Evolutionary conservation across 164 flowering plant genomes (phyloP), one percentile per base, ranked within the genome.

Genomic region (Stephania yunnanensis): DNA sequence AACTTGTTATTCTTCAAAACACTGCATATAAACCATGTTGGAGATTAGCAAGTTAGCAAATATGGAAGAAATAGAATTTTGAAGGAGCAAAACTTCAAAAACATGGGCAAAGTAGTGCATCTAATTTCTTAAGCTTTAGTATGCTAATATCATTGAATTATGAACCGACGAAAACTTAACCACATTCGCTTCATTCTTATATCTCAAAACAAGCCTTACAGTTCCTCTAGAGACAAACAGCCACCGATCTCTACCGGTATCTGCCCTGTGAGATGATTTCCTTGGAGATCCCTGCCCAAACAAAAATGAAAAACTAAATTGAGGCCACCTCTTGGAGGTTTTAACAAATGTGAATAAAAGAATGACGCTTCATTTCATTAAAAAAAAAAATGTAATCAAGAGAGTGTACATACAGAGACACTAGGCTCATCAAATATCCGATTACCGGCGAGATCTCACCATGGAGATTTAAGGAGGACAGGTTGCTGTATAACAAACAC

Each of bases 231-330:
- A 29, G 87, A 88, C 12, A 89, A 80, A 80, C 94, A 91, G 45
- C 86, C 94, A 42, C 97, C 97, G 71, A 91, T 88, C 81, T 90
- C 97, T 81, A 90, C 97, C 17, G 97, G 97, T 70, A 91, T 90
- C 78, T 91, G 94, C 46, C 97, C 97, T 0, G 91, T 84, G 6
- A 91, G 87, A 36, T 73, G 85, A 75, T 90, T 93, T 53, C 88
- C 91, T 48, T 82, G 82, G 15, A 93, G 78, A 75, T 93, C 95
- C 71, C 97, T 92, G 86, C 42, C 19, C 25, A 48, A 64, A 69
- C 74, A 10, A 80, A 25, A 36, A 36, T 0, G 2, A 80, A 25
- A 36, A 36, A 36, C 4, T 4, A 36, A 36, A 29, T 78, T 55
- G 42, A 55, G 17, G 19, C 6, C 11, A 19, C 17, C 1, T 3